These are phyloP conservation scores for Erysimum cheiri DNA, from an alignment of 441 rosid species.

Conservation along the genomic window DNA sequence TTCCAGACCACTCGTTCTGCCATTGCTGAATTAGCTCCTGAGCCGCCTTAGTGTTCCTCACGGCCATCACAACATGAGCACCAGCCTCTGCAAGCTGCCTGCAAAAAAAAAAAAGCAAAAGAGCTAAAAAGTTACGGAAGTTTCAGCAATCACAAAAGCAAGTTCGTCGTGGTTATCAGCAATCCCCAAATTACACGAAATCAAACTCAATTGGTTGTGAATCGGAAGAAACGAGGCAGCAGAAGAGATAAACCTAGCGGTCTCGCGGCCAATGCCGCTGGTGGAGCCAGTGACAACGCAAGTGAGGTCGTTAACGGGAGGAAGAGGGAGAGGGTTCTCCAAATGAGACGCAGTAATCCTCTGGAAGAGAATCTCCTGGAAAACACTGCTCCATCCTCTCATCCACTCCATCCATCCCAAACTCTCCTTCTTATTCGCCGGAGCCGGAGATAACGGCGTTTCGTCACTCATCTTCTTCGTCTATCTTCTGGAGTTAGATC, in stretches of 20 bases:
- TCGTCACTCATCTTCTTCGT: slow-evolving; percentile 41
- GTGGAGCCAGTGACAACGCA: slow-evolving; percentile 95
- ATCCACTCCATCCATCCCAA: slow-evolving; percentile 97
- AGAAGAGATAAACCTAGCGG: slow-evolving; percentile 59
- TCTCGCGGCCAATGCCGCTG: slow-evolving; percentile 94
- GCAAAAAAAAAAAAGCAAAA: slow-evolving; percentile 20
- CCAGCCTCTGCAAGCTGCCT: slow-evolving; percentile 97
- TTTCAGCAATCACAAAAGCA: slow-evolving; percentile 19
- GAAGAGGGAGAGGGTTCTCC: slow-evolving; percentile 83
- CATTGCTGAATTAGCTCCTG: slow-evolving; percentile 76
- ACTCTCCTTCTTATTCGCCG: slow-evolving; percentile 58
- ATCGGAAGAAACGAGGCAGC: neutral
- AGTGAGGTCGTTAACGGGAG: slow-evolving; percentile 78
- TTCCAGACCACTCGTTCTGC: slow-evolving; percentile 79
- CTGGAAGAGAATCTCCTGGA: slow-evolving; percentile 83
- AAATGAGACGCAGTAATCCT: slow-evolving; percentile 86
- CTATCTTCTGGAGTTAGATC: slow-evolving; percentile 26
- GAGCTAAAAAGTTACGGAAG: slow-evolving; percentile 13
- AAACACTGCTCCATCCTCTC: slow-evolving; percentile 78
- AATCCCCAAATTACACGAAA: neutral
- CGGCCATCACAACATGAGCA: slow-evolving; percentile 98
- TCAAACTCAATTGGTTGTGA: slow-evolving; percentile 10
- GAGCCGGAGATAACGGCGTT: slow-evolving; percentile 29
- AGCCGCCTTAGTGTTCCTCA: slow-evolving; percentile 82
- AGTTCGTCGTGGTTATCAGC: neutral